A percentile compares a stretch with the other conserved stretches of the same genome.
phyloP scores from a whole-genome alignment of 805 yeast genomes.

The Cyberlindnera japonica region DNA sequence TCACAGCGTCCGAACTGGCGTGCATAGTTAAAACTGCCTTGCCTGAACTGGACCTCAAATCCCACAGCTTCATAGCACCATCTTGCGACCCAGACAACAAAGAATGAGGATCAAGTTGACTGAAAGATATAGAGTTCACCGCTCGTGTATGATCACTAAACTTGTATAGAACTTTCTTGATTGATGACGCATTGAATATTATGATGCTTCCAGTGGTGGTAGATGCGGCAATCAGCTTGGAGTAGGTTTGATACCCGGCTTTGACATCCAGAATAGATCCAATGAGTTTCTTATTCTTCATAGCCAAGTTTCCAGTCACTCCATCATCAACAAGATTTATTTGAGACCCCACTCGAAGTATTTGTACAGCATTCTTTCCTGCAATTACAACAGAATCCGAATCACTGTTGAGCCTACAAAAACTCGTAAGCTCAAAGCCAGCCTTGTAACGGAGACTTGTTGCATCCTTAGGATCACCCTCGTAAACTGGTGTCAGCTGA shows the following conservation, averaged over 20 bases:
- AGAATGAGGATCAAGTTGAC: constrained; percentile 34
- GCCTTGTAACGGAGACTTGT: constrained; percentile 28
- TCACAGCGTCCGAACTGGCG: constrained; percentile 68
- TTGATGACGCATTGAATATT: constrained; percentile 29
- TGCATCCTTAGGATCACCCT: constrained; percentile 2
- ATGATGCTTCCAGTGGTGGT: constrained; percentile 46
- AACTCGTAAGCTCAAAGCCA: constrained; percentile 29
- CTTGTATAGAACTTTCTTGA: constrained; percentile 27
- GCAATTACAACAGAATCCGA: constrained; percentile 35
- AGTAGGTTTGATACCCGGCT: constrained; percentile 39
- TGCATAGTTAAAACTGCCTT: constrained; percentile 49
- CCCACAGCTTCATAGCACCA: constrained; percentile 77
- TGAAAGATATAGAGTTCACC: constrained; percentile 42
- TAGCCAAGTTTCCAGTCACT: constrained; percentile 23
- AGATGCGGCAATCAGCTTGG: constrained; percentile 40
- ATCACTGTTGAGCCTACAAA: constrained; percentile 21
- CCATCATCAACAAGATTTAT: constrained; percentile 35
- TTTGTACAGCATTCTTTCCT: constrained; percentile 40
- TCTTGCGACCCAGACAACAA: constrained; percentile 72
- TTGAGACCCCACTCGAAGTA: constrained; percentile 31
- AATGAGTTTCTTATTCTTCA: constrained; percentile 32
- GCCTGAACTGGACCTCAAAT: constrained; percentile 45
- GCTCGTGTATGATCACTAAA: constrained; percentile 44
- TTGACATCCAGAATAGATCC: constrained; percentile 42
- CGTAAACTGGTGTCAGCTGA: constrained; percentile 6